phyloP scores from a whole-genome alignment of 2,329 filamentous ascomycete genomes.

The Fusarium luffae region DNA sequence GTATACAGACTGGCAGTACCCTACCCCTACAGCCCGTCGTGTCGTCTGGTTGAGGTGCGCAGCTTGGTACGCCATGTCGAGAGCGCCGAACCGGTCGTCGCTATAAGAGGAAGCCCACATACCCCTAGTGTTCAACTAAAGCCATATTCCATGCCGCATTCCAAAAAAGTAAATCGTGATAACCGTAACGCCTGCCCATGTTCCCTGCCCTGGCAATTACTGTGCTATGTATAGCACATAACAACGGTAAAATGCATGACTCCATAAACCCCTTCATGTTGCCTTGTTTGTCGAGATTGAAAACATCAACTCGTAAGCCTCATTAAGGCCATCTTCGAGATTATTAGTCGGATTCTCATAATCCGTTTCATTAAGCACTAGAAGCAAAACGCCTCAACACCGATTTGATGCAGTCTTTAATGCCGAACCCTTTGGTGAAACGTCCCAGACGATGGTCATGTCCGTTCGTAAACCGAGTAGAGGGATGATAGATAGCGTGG shows the following conservation, averaged over 20 bases:
- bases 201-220: constrained; percentile 25
- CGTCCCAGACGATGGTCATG: constrained; percentile 39
- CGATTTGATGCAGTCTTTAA: constrained; percentile 49
- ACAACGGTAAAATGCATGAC: constrained; percentile 18
- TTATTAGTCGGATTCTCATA: constrained; percentile 38
- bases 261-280: constrained; percentile 27
- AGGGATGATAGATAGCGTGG: constrained; percentile 19
- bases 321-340: constrained; percentile 13
- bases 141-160: constrained; percentile 17
- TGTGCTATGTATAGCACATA: constrained; percentile 19
- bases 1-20: constrained; percentile 14
- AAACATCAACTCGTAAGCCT: constrained; percentile 22
- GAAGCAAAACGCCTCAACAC: constrained; percentile 48
- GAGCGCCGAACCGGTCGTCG: constrained; percentile 27
- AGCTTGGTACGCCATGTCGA: constrained; percentile 12
- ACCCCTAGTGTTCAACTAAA: constrained; percentile 12
- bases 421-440: constrained; percentile 41
- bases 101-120: constrained; percentile 17
- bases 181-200: constrained; percentile 33
- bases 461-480: constrained; percentile 39
- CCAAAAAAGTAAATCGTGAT: constrained; percentile 34
- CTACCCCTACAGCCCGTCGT: constrained; percentile 6
- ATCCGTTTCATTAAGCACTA: constrained; percentile 34
- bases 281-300: constrained; percentile 21
- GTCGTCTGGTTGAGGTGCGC: constrained; percentile 3